Base-by-base conservation (phyloP, 345 rosid genomes). In the Populus alba region DNA sequence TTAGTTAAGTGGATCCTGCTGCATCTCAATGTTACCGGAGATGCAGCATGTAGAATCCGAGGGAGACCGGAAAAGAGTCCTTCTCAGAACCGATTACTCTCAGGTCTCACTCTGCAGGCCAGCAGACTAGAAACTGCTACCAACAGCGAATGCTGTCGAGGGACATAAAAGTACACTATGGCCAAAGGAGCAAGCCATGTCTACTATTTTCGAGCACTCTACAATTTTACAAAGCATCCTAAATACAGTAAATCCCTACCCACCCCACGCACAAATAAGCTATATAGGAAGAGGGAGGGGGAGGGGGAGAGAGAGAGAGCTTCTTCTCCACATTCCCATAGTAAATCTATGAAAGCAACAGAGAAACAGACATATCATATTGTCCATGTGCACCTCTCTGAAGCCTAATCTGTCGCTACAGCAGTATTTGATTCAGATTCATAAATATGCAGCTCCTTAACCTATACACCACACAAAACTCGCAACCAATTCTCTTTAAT, bases 321-420 rank as follows among this genome's bases (percentile, higher is more conserved):
- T 49, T 35, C n/a, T 55, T 79, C 68, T 33, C 22, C 53, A 2
- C 45, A 68, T 74, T 39, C 53, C 49, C 39, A 23, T 18, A 59
- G 18, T 22, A 22, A 71, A 66, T 63, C 51, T 51, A 10, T 65
- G 79, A 80, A 80, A 71, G 83, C 76, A 71, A 65, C 79, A 55
- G 8, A 66, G 79, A 80, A 70, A 43, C 68, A 75, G 72, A 80
- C 72, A 35, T 23, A 70, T 71, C 76, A 41, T 62, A 73, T 41
- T 33, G 78, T 59, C 77, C 81, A 74, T 69, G 82, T 68, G 75
- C 78, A 80, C 55, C 29, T 59, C 33, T 47, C 73, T 55, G 72
- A 57, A 13, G 17, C 39, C 43, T 9, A 43, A 47, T 75, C 71
- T 66, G 61, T 67, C 78, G 13, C 65, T 51, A 7, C 62, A 47